Evolutionary conservation across 495 filamentous ascomycete species (phyloP).

Genomic region (Neurospora sp.): DNA sequence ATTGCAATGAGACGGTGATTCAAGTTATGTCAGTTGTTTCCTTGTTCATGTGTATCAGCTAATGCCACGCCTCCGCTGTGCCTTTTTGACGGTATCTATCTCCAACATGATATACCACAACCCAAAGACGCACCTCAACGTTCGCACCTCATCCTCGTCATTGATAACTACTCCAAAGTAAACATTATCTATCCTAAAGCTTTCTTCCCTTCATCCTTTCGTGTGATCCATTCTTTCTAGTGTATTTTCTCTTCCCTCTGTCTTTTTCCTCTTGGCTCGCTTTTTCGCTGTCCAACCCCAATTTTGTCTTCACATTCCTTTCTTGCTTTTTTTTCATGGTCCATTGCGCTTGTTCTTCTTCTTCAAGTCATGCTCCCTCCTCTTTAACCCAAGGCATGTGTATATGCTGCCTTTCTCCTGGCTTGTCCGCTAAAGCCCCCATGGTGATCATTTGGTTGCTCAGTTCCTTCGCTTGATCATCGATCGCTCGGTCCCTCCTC

Average conservation of each 20-base stretch:
- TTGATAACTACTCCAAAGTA: neutral
- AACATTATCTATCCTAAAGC: neutral
- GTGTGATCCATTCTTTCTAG: neutral
- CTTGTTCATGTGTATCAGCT: neutral
- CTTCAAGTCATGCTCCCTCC: constrained; percentile 12
- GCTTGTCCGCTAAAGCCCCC: neutral
- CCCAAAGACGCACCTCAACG: neutral
- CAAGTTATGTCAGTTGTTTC: neutral
- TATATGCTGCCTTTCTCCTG: neutral
- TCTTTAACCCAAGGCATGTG: constrained; percentile 1
- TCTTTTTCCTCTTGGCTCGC: neutral
- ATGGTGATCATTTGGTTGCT: neutral
- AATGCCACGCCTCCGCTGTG: neutral
- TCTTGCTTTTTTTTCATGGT: neutral
- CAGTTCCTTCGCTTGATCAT: neutral
- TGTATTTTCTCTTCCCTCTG: neutral
- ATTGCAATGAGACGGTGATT: neutral
- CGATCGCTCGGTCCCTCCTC: neutral
- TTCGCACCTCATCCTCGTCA: neutral
- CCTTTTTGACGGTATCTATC: neutral
- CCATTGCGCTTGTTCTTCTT: constrained; percentile 7
- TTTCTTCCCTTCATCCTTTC: neutral
- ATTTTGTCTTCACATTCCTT: neutral
- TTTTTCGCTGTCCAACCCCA: neutral
- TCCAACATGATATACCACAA: neutral